phyloP scores from a whole-genome alignment of 2,329 filamentous ascomycete genomes.

The Fusarium secorum region DNA sequence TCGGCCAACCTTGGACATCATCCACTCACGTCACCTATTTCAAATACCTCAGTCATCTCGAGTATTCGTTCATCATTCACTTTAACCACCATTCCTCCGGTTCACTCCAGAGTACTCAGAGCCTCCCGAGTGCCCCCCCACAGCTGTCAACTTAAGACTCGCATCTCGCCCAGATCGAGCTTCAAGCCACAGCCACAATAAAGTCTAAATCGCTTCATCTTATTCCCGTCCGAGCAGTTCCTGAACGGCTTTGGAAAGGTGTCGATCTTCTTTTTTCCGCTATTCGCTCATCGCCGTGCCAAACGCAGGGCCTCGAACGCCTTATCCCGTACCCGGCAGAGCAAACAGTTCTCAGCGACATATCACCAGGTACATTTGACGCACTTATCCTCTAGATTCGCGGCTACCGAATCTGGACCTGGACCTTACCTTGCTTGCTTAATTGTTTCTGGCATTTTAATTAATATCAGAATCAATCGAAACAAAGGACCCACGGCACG shows the following conservation, averaged over 20 bases:
- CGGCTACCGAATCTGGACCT: slow-evolving; percentile 14
- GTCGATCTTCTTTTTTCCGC: neutral
- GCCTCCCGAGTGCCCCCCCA: slow-evolving; percentile 20
- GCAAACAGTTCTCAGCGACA: neutral
- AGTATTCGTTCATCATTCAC: slow-evolving; percentile 1
- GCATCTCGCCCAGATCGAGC: slow-evolving; percentile 6
- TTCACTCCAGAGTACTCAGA: slow-evolving; percentile 2
- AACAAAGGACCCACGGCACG: slow-evolving; percentile 2
- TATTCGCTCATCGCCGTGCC: slow-evolving; percentile 21
- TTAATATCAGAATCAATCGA: slow-evolving; percentile 14
- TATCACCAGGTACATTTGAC: neutral
- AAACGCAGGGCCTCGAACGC: slow-evolving; percentile 32
- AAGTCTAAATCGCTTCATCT: slow-evolving; percentile 10
- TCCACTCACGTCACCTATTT: slow-evolving; percentile 17
- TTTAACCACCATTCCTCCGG: slow-evolving; percentile 35
- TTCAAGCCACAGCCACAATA: slow-evolving; percentile 14
- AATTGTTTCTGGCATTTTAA: slow-evolving; percentile 20
- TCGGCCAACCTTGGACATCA: neutral
- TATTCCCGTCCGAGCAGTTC: slow-evolving; percentile 14
- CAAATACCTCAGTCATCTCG: neutral
- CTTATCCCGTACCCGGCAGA: slow-evolving; percentile 19
- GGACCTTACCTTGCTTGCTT: neutral
- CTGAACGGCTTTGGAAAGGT: slow-evolving; percentile 25
- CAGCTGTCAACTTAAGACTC: slow-evolving; percentile 5
- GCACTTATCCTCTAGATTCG: slow-evolving; percentile 11